Evolutionary conservation across 2,329 filamentous ascomycete genomes (phyloP), one percentile per base, ranked within the genome.

Genomic region (Cadophora sp.): DNA sequence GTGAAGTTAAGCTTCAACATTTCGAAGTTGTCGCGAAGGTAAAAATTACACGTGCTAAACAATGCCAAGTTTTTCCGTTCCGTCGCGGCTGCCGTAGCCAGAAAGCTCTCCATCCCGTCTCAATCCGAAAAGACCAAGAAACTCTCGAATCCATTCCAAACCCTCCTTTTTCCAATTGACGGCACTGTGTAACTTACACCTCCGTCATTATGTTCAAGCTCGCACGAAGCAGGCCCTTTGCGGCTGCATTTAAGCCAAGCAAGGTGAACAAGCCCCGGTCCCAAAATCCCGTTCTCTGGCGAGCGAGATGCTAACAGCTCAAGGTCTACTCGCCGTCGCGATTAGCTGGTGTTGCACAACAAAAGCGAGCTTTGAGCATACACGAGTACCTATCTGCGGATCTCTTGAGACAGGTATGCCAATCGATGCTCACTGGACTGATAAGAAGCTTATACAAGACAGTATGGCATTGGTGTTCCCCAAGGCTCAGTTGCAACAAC

Each of bases 331-430:
- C 84, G 73, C 79, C 83, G 71, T 78, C 85, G 78, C 86, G 86
- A 83, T 81, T 87, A 74, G 84, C 92, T 83, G 87, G 89, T 77
- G 81, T 87, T 77, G 87, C 83, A 76, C 87, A 85, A 79, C 91
- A 96, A 83, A 94, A 97, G 83, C 89, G 96, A 85, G 90, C 92
- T 79, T 89, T 99, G 80, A 96, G 93, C 80, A 97, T 99, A 79
- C 96, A 99, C 87, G 96, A 99, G 86, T 98, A 97, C 85, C 91
- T 95, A 79, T 97, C 96, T 77, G 93, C 94, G 77, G 92, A 94
- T 81, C 90, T 99, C 76, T 88, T 99, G 79, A 92, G 87, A 83
- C 80, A 89, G 86, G 88, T 90, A 85, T 59, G 69, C 40, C 2
- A 56, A 27, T 48, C 48, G 37, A 60, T 19, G 27, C 51, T 53